Evolutionary conservation across 306 rosid genomes (phyloP).

Genomic region (Rubus idaeus): DNA sequence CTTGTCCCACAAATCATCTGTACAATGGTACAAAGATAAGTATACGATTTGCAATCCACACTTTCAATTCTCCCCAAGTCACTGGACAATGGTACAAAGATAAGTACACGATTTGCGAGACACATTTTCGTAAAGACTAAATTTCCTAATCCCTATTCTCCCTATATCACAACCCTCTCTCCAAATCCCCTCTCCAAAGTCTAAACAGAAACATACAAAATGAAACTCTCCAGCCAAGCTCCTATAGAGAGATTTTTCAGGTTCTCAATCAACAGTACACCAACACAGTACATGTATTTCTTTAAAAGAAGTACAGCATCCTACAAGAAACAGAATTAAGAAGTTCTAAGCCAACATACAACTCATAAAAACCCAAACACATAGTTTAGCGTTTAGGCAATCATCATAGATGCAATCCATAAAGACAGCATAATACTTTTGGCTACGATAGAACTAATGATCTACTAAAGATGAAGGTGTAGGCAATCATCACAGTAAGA

Average conservation of each 20-base stretch:
- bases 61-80: not conserved
- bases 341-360: not conserved
- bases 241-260: not conserved
- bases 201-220: too few species aligned
- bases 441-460: not conserved
- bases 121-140: not conserved
- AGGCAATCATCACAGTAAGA: not conserved
- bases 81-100: not conserved
- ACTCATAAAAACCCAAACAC: not conserved
- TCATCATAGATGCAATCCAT: not conserved
- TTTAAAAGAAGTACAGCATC: not conserved
- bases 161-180: not conserved
- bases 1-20: not conserved
- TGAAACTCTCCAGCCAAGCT: not conserved
- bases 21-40: too few species aligned
- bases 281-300: not conserved
- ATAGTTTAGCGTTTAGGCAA: not conserved
- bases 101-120: too few species aligned
- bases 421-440: not conserved
- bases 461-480: not conserved
- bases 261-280: not conserved
- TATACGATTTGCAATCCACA: not conserved
- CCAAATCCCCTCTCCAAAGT: not conserved
- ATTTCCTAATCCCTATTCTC: too few species aligned
- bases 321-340: not conserved